A percentile compares a stretch with the other conserved stretches of the same genome.
phyloP scores from a whole-genome alignment of 2,329 filamentous ascomycete species.

The Fusarium sambucinum region DNA sequence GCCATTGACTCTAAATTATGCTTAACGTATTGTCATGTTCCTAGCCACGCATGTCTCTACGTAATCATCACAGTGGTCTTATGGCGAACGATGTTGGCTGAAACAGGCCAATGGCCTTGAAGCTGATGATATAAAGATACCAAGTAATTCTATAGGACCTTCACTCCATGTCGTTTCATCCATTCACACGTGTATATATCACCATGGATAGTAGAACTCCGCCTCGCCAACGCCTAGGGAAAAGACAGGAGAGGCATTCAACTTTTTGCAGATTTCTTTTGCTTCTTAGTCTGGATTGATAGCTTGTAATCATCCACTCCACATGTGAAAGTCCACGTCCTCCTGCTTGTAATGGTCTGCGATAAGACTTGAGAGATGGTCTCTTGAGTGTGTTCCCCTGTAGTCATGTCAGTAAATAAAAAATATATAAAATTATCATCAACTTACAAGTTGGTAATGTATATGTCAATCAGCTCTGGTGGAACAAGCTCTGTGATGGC shows the following conservation, averaged over 20 bases:
- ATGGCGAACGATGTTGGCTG: background rate
- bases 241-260: slow-evolving; percentile 29
- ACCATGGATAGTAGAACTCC: slow-evolving; percentile 18
- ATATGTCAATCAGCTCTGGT: slow-evolving; percentile 79
- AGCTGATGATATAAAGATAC: slow-evolving; percentile 23
- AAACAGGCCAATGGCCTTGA: slow-evolving; percentile 9
- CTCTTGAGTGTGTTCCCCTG: slow-evolving; percentile 75
- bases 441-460: slow-evolving; percentile 81
- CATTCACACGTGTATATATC: slow-evolving; percentile 18
- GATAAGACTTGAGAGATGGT: slow-evolving; percentile 79
- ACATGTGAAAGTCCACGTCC: slow-evolving; percentile 72
- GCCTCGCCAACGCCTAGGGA: slow-evolving; percentile 35
- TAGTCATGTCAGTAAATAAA: background rate
- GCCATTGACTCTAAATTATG: slow-evolving; percentile 16
- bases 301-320: slow-evolving; percentile 47
- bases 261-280: slow-evolving; percentile 35
- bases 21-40: slow-evolving; percentile 21
- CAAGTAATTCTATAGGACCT: slow-evolving; percentile 29
- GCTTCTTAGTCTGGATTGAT: slow-evolving; percentile 13
- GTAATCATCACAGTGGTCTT: slow-evolving; percentile 3
- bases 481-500: slow-evolving; percentile 87
- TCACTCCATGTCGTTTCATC: slow-evolving; percentile 25
- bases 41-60: slow-evolving; percentile 10
- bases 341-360: slow-evolving; percentile 81
- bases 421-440: slow-evolving; percentile 3